These are phyloP conservation scores for Tulasnella sp. DNA, from an alignment of 768 basidiomycete species.

Conservation along the genomic window DNA sequence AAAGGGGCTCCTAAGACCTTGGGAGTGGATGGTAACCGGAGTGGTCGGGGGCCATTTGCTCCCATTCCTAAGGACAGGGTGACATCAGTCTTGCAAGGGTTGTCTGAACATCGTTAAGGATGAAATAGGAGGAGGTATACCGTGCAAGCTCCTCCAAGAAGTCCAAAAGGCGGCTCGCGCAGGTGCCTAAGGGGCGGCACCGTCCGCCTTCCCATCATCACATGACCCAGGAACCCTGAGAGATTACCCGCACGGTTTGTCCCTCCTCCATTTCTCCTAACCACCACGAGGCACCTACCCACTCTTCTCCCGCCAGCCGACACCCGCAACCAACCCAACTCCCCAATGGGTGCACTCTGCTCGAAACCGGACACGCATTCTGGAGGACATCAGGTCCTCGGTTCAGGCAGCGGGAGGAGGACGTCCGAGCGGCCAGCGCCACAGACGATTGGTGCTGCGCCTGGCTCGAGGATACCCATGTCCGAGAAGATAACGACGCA, in stretches of 20 bases:
- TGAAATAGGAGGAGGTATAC: no score
- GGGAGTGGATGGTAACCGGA: no score
- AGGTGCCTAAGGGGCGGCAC: no score
- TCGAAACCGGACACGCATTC: conserved; percentile 23
- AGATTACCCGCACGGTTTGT: neutral
- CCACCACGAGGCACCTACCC: neutral
- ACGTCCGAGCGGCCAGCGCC: neutral
- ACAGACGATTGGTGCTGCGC: neutral
- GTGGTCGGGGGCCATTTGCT: no score
- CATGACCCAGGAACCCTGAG: neutral
- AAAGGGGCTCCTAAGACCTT: no score
- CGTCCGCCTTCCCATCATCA: neutral
- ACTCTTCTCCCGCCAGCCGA: neutral
- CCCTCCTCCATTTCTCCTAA: neutral
- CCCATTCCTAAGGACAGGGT: no score
- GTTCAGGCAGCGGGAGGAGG: neutral
- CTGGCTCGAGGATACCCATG: neutral
- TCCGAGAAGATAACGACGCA: neutral
- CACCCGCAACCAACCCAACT: neutral
- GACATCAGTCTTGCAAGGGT: no score
- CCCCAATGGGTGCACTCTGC: conserved; percentile 18
- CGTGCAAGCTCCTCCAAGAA: no score
- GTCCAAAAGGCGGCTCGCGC: no score
- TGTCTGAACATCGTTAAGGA: no score
- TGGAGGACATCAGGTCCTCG: conserved; percentile 11